Percentiles rank a stretch among this genome's conserved stretches.
phyloP scores from a whole-genome alignment of 1,284 basidiomycete genomes.

The Cryptococcus wingfieldii region DNA sequence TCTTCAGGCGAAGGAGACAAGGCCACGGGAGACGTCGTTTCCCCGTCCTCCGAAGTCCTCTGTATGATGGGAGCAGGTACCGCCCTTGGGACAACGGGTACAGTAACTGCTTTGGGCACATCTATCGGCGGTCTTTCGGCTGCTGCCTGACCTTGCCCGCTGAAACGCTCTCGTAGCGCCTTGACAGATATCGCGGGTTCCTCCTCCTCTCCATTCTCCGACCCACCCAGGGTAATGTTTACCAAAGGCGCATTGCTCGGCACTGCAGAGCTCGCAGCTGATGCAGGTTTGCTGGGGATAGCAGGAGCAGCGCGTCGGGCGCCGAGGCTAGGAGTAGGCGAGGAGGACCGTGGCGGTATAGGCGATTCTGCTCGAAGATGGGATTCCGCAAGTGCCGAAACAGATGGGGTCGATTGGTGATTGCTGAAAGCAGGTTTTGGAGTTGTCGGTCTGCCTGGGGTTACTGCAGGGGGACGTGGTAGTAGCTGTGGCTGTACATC shows the following conservation, averaged over 20 bases:
- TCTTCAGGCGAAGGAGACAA: conserved; percentile 4
- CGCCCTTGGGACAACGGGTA: conserved; percentile 2
- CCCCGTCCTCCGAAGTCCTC: conserved; percentile 13
- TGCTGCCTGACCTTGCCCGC: conserved; percentile 1
- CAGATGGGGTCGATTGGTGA: not conserved
- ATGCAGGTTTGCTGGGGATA: conserved; percentile 10
- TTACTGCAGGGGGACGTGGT: not conserved
- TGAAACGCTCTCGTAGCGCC: conserved; percentile 24
- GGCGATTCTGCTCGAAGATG: not conserved
- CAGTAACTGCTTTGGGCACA: not conserved
- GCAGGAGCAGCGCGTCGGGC: conserved; percentile 9
- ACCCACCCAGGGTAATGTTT: conserved; percentile 6
- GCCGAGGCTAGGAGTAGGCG: not conserved
- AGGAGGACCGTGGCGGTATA: not conserved
- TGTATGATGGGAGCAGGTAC: conserved; percentile 13
- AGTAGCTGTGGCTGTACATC: not conserved
- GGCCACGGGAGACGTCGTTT: not conserved
- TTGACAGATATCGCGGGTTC: conserved; percentile 18
- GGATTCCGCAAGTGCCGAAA: not conserved
- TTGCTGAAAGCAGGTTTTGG: conserved; percentile 10
- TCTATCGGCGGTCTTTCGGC: conserved; percentile 4
- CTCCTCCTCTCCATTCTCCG: conserved; percentile 8
- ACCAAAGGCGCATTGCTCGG: conserved; percentile 8
- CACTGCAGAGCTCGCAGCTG: conserved; percentile 3
- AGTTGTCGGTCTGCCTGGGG: conserved; percentile 2